Conservation (phyloP, 805 yeast species). For the Brettanomyces sp. region DNA sequence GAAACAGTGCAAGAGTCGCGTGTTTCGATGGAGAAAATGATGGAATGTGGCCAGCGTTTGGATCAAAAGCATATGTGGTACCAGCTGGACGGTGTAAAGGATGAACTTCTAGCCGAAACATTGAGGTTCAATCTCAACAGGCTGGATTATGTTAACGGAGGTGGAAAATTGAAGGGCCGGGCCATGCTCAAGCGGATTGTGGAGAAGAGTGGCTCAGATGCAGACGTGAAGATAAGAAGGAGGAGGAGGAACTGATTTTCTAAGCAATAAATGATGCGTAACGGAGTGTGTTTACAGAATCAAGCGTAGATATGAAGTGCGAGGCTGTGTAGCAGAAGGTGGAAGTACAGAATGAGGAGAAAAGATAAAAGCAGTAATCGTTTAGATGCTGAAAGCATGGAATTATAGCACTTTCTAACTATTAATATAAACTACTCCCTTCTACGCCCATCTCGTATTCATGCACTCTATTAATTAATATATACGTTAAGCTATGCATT, state of each 20-base stretch:
- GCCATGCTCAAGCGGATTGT: slow-evolving; percentile 24
- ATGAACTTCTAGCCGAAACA: slow-evolving; percentile 55
- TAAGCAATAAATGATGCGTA: neutral
- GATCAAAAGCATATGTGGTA: slow-evolving; percentile 70
- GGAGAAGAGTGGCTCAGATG: slow-evolving; percentile 13
- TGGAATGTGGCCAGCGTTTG: slow-evolving; percentile 51
- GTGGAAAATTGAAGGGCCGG: slow-evolving; percentile 25
- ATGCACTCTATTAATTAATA: no score
- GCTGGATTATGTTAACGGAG: slow-evolving; percentile 25
- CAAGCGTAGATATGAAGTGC: no score
- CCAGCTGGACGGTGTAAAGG: slow-evolving; percentile 68
- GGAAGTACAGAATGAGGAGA: no score
- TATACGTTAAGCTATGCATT: no score
- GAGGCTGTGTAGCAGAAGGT: no score
- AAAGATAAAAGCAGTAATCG: no score
- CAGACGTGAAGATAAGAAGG: slow-evolving; percentile 3
- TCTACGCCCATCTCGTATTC: no score
- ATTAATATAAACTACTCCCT: no score
- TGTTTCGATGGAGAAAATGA: slow-evolving; percentile 48
- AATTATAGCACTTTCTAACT: no score
- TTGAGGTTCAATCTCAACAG: slow-evolving; percentile 46
- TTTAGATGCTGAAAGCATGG: no score
- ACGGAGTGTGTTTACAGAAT: neutral
- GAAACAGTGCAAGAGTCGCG: slow-evolving; percentile 46
- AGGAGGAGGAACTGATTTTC: slow-evolving; percentile 2